Evolutionary conservation across 2,329 filamentous ascomycete species (phyloP), one percentile per base, ranked within the genome.

Genomic region (Orbilia blumenaviensis): DNA sequence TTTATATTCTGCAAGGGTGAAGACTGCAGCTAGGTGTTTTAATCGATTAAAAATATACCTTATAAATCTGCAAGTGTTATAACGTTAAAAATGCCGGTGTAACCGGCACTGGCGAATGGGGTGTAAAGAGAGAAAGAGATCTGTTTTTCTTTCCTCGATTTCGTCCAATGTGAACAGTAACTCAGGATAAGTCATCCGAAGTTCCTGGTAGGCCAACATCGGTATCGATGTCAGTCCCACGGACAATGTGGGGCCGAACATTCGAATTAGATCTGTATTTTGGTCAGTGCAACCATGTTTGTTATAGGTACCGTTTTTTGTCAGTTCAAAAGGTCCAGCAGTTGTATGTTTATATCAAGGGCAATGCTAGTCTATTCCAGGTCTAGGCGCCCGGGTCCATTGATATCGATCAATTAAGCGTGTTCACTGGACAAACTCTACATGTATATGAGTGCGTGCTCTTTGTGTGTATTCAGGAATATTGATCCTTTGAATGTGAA

Each of bases 191-290:
- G n/a, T n/a, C 32, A 66, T 66, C 69, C 61, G 61, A 66, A 54
- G 32, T 34, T 73, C 46, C 69, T 60, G 48, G 38, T 36, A 23
- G 1, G 12, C 8, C 12, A 27, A 5, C 8, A 46, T 9, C 4
- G 3, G 21, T 61, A 36, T 32, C 25, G 50, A 41, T 27, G 10
- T 21, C 16, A 34, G 32, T 46, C 18, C 42, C 23, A 56, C 66
- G 67, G 67, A 64, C 18, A 36, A 63, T n/a, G 41, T 72, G 50
- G 60, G 67, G 48, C 67, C 67, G 67, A 54, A 60, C 29, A 18
- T n/a, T n/a, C n/a, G n/a, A n/a, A n/a, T n/a, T n/a, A 50, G 16
- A 50, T 50, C 42, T 12, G 14, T 21, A 6, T 32, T 21, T 46
- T 46, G 25, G 9, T 3, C 21, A n/a, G n/a, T n/a, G n/a, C n/a